A percentile compares a stretch with the other conserved stretches of the same genome.
These are phyloP conservation scores for Pestalotiopsis fici DNA, from an alignment of 2,329 filamentous ascomycete genomes.

Conservation along the genomic window DNA sequence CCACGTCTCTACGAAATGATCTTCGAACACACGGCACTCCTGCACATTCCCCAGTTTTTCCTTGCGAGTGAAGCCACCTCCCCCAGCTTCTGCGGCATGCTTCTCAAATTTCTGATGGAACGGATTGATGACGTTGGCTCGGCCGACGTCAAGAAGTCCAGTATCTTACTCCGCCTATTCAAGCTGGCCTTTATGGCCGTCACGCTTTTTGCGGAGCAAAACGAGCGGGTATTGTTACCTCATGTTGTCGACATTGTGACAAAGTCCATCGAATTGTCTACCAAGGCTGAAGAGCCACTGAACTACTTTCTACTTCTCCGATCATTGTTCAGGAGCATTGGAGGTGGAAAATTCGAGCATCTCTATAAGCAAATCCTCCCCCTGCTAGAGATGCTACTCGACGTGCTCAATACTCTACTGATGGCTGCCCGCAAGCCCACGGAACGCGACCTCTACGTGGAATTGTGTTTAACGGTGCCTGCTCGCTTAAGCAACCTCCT, in stretches of 20 bases:
- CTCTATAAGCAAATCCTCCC: constrained; percentile 98
- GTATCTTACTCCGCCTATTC: constrained; percentile 89
- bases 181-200: constrained; percentile 99
- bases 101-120: constrained; percentile 95
- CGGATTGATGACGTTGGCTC: constrained; percentile 94
- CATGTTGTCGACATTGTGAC: constrained; percentile 98
- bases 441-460: constrained; percentile 94
- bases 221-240: constrained; percentile 91
- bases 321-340: constrained; percentile 93
- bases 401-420: constrained; percentile 93
- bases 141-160: constrained; percentile 87
- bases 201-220: constrained; percentile 90
- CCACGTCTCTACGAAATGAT: constrained; percentile 96
- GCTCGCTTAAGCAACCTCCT: constrained; percentile 91
- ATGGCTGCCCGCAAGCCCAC: constrained; percentile 86
- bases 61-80: constrained; percentile 98
- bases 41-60: constrained; percentile 97
- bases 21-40: constrained; percentile 89
- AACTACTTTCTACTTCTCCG: constrained; percentile 96
- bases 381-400: constrained; percentile 93
- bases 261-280: constrained; percentile 93
- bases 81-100: constrained; percentile 96
- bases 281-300: constrained; percentile 94
- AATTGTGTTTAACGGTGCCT: constrained; percentile 93
- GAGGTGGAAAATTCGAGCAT: constrained; percentile 94